Base-by-base conservation (phyloP, 148 eudicot species). In the Amaranthus palmeri region DNA sequence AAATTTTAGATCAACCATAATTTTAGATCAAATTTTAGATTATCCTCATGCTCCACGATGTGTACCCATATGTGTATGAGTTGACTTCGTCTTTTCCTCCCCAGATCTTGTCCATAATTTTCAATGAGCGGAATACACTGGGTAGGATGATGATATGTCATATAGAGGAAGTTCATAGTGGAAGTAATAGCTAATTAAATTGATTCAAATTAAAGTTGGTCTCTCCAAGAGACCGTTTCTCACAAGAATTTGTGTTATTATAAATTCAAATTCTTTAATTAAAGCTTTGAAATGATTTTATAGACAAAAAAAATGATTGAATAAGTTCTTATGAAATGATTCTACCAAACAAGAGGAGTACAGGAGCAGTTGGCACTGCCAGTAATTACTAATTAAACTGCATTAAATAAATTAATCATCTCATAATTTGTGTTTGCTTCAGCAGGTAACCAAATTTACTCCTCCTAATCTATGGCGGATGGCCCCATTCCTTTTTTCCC, bases 341-440 rank as follows among this genome's bases (percentile, higher is more conserved):
- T 78, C 69, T 80, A 78, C 83, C 84, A 83, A 85, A 81, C 81
- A 60, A 54, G 68, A 25, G 36, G 36, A 25, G 36, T 25, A 25
- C 36, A 25, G 36, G 76, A 73, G 85, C 76, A 76, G 85, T 82
- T 82, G 85, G 85, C 85, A 88, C 89, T 88, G 36, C 36, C 36
- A 25, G 36, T 25, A 25, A 25, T 25, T 25, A 25, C 36, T 1
- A 56, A 88, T 84, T 88, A 79, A 78, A 70, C 70, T 83, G 74
- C 79, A 72, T 67, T 77, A 69, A 62, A 56, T 76, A 82, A 80
- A 72, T 84, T 79, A 79, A 74, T 77, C 71, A 86, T 72, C 74
- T 79, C 84, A 80, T 82, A 83, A 50, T 69, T 80, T n/a, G n/a
- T n/a, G n/a, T n/a, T n/a, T 67, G 84, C 83, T 81, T 79, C 80